phyloP scores from a whole-genome alignment of 768 basidiomycete genomes.

The Artomyces pyxidatus region DNA sequence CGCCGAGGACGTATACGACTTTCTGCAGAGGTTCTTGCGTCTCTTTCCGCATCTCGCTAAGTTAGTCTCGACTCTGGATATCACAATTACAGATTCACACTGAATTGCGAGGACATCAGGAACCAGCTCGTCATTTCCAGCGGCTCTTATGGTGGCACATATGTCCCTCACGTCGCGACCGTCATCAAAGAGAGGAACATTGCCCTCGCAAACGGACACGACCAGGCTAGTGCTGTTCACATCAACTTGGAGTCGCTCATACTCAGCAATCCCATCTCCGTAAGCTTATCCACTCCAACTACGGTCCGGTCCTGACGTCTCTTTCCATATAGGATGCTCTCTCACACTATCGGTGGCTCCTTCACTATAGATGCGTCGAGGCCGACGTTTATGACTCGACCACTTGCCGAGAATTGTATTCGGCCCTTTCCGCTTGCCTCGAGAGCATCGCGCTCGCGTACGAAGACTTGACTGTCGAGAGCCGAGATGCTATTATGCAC shows the following conservation, averaged over 20 bases:
- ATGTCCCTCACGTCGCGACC: conserved; percentile 29
- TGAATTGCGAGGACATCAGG: background rate
- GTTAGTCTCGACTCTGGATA: background rate
- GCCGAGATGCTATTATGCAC: background rate
- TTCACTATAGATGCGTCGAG: conserved; percentile 22
- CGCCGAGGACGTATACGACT: conserved; percentile 29
- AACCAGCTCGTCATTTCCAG: conserved; percentile 21
- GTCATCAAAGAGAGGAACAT: conserved; percentile 29
- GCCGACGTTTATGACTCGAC: conserved; percentile 25
- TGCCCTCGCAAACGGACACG: conserved; percentile 16
- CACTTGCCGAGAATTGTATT: conserved; percentile 20
- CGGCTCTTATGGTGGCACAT: conserved; percentile 30
- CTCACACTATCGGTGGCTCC: conserved; percentile 23
- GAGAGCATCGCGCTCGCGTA: conserved; percentile 1
- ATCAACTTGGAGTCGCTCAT: conserved; percentile 28
- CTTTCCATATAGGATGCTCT: conserved; percentile 18
- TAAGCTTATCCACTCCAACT: background rate
- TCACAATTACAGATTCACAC: background rate
- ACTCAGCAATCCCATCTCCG: conserved; percentile 22
- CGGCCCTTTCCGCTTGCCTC: conserved; percentile 22
- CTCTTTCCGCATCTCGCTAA: conserved; percentile 19
- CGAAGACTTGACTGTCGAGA: background rate
- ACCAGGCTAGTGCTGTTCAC: conserved; percentile 15
- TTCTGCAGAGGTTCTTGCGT: conserved; percentile 28
- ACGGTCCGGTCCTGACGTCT: background rate